Base-by-base conservation (phyloP, 495 filamentous ascomycete genomes). In the Ramalina intermedia region DNA sequence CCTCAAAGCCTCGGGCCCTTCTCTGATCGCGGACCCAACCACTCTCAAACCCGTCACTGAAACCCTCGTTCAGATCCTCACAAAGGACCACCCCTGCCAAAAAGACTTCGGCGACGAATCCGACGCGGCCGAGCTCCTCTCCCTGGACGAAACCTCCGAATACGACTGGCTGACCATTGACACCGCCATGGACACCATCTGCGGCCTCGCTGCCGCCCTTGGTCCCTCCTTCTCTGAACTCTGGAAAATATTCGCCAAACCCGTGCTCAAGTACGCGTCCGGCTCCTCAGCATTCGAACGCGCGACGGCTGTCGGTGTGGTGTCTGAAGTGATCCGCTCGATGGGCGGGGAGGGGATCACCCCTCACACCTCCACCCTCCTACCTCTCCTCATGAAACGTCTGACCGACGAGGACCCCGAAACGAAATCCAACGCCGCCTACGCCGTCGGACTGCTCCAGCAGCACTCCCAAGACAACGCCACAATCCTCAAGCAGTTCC, bases 141-240 rank as follows among this genome's bases (percentile, higher is more conserved):
- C 78, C 23, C 69, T 80, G 24, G 82, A 89, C 33, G 87, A 91
- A 59, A 83, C 81, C 16, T 90, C 91, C 16, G 91, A 98, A 70
- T 96, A 90, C 60, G 91, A 96, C 67, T 96, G 91, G 91, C 76
- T 94, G 23, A 80, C 93, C 40, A 83, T 98, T 43, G 91, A 98
- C 66, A 95, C 86, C 16, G 87, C 85, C 13, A 73, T 96, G 51
- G 91, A 98, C 53, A 85, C 90, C 35, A 70, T 94, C 27, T 83
- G 85, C 37, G 85, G 83, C 26, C 73, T 98, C 26, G 79, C 90
- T 16, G 75, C 75, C 35, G 89, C 85, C 24, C 79, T 96, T 13
- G 93, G 93, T 20, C 65, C 73, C 16, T 80, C 79, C 55, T 96
- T 95, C 60, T 68, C 70, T 41, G 79, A 95, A 66, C 69, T 94